Evolutionary conservation across 1,284 basidiomycete genomes (phyloP).

Genomic region (Tilletia caries): DNA sequence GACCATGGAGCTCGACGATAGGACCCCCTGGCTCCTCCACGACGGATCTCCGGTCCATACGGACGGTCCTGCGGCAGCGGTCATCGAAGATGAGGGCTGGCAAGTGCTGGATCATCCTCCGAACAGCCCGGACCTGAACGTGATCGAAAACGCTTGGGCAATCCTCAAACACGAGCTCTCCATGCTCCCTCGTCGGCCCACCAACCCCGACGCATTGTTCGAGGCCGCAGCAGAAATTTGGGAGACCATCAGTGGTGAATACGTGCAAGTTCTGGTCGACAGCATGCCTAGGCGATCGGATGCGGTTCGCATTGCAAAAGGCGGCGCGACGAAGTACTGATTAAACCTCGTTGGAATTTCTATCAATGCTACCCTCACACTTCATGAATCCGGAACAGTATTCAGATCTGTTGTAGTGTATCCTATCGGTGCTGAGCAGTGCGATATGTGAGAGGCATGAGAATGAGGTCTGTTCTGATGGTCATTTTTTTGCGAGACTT

Average conservation of each 20-base stretch:
- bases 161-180: not conserved
- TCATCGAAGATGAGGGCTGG: not conserved
- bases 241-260: not conserved
- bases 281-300: not conserved
- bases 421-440: too few relatives aligned
- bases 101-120: not conserved
- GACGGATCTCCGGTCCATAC: not conserved
- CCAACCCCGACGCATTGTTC: not conserved
- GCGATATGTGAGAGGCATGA: too few relatives aligned
- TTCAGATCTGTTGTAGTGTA: too few relatives aligned
- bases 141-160: not conserved
- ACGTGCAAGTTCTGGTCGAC: not conserved
- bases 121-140: not conserved
- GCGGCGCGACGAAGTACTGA: not conserved
- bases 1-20: not conserved
- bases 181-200: not conserved
- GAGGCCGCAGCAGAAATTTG: not conserved
- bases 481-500: too few relatives aligned
- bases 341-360: too few relatives aligned
- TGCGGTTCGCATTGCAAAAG: not conserved
- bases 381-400: too few relatives aligned
- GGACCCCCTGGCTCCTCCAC: not conserved
- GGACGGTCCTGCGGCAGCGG: not conserved
- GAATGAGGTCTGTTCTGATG: too few relatives aligned
- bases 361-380: too few relatives aligned